These are phyloP conservation scores for Amanita thiersii DNA, from an alignment of 768 basidiomycete species.

Conservation along the genomic window DNA sequence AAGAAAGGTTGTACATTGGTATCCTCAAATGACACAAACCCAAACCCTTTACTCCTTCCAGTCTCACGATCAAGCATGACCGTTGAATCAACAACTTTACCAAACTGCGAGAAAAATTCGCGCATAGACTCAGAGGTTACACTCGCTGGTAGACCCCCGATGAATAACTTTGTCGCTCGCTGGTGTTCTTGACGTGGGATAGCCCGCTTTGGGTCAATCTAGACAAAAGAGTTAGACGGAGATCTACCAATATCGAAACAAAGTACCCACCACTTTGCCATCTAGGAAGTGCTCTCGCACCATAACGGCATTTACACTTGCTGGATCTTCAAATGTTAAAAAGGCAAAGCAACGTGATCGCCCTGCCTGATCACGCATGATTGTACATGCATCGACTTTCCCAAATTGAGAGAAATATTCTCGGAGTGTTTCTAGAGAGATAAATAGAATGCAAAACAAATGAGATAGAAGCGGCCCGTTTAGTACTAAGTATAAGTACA, in stretches of 20 bases:
- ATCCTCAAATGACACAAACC: conserved; percentile 93
- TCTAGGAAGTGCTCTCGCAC: conserved; percentile 91
- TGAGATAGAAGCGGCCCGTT: conserved; percentile 10
- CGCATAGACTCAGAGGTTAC: conserved; percentile 94
- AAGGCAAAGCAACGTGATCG: conserved; percentile 97
- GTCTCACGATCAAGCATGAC: conserved; percentile 99
- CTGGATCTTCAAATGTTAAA: conserved; percentile 89
- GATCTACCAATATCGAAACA: conserved; percentile 3
- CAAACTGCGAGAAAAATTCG: conserved; percentile 89
- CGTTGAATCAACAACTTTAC: conserved; percentile 94
- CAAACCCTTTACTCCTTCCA: conserved; percentile 92
- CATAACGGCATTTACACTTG: conserved; percentile 94
- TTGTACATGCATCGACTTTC: conserved; percentile 94
- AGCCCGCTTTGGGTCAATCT: conserved; percentile 99
- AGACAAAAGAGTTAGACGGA: not conserved
- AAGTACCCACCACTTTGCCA: conserved; percentile 83
- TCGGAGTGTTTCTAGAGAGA: conserved; percentile 57
- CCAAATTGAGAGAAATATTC: conserved; percentile 96
- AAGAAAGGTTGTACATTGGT: conserved; percentile 87
- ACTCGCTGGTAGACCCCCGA: conserved; percentile 85
- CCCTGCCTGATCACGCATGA: conserved; percentile 95
- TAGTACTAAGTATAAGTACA: conserved; percentile 31
- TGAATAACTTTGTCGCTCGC: conserved; percentile 89
- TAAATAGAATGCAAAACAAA: conserved; percentile 5
- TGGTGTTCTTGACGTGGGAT: conserved; percentile 96